Percentiles rank a stretch among this genome's conserved stretches.
These are phyloP conservation scores for Nissolia schottii DNA, from an alignment of 306 rosid genomes.

Conservation along the genomic window DNA sequence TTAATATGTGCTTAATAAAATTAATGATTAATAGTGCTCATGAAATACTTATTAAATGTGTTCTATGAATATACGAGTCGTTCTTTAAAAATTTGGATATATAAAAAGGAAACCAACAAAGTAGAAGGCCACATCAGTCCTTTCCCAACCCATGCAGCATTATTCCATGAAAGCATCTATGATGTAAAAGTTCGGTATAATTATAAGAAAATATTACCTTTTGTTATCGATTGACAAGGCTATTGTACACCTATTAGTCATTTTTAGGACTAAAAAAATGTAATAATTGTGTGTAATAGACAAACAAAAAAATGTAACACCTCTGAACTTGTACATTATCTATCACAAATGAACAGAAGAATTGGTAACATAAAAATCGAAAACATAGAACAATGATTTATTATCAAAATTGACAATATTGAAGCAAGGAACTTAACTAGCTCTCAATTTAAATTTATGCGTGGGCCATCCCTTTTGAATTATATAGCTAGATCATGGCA, in stretches of 20 bases:
- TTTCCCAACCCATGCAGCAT: background rate
- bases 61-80: no score
- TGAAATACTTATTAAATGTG: no score
- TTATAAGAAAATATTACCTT: background rate
- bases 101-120: slow-evolving; percentile 9
- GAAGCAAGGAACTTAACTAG: background rate
- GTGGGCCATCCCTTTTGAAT: slow-evolving; percentile 22
- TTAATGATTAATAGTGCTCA: no score
- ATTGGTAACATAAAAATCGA: background rate
- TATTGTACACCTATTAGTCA: no score
- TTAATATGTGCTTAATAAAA: no score
- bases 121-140: background rate
- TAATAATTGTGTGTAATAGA: background rate
- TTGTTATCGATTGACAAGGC: background rate
- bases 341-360: background rate
- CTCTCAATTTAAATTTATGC: background rate
- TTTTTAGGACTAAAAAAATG: background rate
- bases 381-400: background rate
- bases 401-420: background rate
- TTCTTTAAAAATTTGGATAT: no score
- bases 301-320: background rate
- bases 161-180: background rate
- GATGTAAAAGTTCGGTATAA: background rate
- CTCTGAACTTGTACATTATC: background rate
- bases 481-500: slow-evolving; percentile 7